Evolutionary conservation across 352 stramenopile genomes (phyloP).

Genomic region (Globisporangium paroecandrum): DNA sequence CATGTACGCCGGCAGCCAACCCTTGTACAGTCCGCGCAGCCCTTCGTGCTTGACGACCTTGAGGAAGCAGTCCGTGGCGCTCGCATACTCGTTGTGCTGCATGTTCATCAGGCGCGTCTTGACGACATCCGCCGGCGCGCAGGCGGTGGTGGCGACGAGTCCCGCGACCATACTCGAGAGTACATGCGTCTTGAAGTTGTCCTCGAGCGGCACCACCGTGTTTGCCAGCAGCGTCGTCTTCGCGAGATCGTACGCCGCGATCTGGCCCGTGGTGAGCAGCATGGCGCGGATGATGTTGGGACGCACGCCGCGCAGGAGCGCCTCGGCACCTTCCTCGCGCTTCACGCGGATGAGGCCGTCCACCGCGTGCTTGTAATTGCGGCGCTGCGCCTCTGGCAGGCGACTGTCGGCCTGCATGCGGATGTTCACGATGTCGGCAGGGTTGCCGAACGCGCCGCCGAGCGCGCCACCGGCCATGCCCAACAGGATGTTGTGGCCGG

Average conservation of each 20-base stretch:
- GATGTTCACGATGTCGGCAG: slow-evolving; percentile 82
- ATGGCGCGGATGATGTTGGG: slow-evolving; percentile 85
- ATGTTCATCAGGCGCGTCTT: slow-evolving; percentile 87
- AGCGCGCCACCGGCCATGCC: slow-evolving; percentile 68
- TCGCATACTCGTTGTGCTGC: slow-evolving; percentile 76
- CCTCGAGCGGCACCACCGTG: slow-evolving; percentile 36
- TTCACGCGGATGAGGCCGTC: slow-evolving; percentile 65
- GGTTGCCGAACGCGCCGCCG: slow-evolving; percentile 66
- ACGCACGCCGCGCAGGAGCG: slow-evolving; percentile 66
- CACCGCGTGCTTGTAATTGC: slow-evolving; percentile 81
- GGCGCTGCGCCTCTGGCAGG: slow-evolving; percentile 51
- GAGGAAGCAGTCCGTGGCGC: slow-evolving; percentile 75
- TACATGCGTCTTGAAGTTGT: slow-evolving; percentile 74
- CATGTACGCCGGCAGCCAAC: slow-evolving; percentile 83
- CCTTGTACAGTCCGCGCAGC: slow-evolving; percentile 76
- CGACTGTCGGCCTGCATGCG: slow-evolving; percentile 80
- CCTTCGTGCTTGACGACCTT: slow-evolving; percentile 78
- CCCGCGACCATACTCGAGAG: slow-evolving; percentile 73
- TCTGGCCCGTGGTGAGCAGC: slow-evolving; percentile 79
- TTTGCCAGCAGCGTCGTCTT: slow-evolving; percentile 57
- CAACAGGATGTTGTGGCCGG: slow-evolving; percentile 62
- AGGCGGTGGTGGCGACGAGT: slow-evolving; percentile 75
- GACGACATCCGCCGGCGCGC: slow-evolving; percentile 74
- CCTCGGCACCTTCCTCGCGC: slow-evolving; percentile 57
- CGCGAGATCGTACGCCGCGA: slow-evolving; percentile 78